These are phyloP conservation scores for Naganishia sp. DNA, from an alignment of 1,284 basidiomycete species.

Conservation along the genomic window DNA sequence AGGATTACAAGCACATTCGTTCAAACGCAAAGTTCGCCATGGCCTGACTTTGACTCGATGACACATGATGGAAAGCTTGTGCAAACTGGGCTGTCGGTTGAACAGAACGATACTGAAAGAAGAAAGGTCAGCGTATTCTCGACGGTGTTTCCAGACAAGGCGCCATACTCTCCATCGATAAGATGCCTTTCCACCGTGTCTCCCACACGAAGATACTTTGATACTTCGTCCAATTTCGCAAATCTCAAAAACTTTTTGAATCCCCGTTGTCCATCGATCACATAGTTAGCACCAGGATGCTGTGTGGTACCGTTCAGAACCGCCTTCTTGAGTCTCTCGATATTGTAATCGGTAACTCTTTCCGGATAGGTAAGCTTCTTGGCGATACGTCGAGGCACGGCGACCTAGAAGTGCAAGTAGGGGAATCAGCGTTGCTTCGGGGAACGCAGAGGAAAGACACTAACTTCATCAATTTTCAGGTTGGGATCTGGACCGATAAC, in stretches of 20 bases:
- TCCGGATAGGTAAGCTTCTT: conserved; percentile 97
- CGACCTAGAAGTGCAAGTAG: conserved; percentile 59
- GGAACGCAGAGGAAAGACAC: conserved; percentile 19
- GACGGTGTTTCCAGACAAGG: neutral
- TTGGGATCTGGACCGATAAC: conserved; percentile 99
- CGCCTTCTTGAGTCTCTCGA: conserved; percentile 73
- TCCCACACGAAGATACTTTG: conserved; percentile 49
- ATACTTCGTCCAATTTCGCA: conserved; percentile 74
- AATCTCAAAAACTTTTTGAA: conserved; percentile 87
- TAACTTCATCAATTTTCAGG: conserved; percentile 85
- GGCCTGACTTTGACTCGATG: conserved; percentile 95
- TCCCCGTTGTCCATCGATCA: conserved; percentile 48
- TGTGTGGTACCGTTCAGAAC: conserved; percentile 87
- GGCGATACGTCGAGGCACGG: conserved; percentile 93
- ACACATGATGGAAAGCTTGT: conserved; percentile 99
- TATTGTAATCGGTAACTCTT: conserved; percentile 89
- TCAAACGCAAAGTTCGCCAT: conserved; percentile 96
- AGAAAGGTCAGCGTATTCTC: neutral
- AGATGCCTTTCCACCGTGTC: conserved; percentile 65
- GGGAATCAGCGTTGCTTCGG: neutral
- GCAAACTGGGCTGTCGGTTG: conserved; percentile 97
- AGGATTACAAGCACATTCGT: conserved; percentile 98
- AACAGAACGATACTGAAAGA: conserved; percentile 77
- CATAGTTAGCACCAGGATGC: conserved; percentile 96
- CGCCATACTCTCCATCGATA: conserved; percentile 78